Conservation (phyloP, 2,329 filamentous ascomycete genomes). For the Penicillium sp. region DNA sequence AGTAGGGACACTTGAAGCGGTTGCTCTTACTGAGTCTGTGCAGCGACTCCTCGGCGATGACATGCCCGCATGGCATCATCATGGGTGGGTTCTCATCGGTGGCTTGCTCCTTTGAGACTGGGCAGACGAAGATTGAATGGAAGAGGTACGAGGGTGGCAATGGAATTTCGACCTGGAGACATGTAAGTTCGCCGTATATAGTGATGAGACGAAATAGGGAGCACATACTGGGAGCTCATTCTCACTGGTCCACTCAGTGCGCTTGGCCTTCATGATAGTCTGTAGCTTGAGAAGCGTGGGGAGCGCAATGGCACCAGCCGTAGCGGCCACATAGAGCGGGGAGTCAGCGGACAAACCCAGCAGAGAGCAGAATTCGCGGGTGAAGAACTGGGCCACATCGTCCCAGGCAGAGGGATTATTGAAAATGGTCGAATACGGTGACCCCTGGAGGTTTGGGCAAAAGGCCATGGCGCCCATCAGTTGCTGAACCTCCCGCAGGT, state of each 20-base stretch:
- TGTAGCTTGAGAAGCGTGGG: constrained; percentile 87
- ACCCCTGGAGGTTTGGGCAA: constrained; percentile 68
- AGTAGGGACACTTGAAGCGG: constrained; percentile 95
- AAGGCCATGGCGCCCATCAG: constrained; percentile 81
- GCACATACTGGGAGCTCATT: constrained; percentile 80
- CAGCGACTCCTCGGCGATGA: constrained; percentile 82
- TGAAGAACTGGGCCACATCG: constrained; percentile 84
- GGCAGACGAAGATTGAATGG: constrained; percentile 97
- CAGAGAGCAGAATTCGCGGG: constrained; percentile 88
- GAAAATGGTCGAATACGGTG: constrained; percentile 79
- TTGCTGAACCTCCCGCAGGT: constrained; percentile 76
- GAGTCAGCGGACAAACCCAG: constrained; percentile 88
- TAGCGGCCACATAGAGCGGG: constrained; percentile 88
- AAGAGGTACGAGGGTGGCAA: constrained; percentile 68
- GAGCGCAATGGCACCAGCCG: constrained; percentile 87
- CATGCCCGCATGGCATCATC: constrained; percentile 95
- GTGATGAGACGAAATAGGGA: background rate
- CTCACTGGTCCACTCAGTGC: constrained; percentile 91
- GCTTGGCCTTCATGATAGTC: constrained; percentile 80
- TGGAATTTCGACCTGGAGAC: constrained; percentile 60
- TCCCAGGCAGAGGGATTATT: constrained; percentile 74
- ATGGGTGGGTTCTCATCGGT: constrained; percentile 92
- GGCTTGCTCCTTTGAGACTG: constrained; percentile 93
- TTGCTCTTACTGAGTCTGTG: constrained; percentile 75
- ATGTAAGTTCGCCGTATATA: background rate